Base-by-base conservation (phyloP, 2,329 filamentous ascomycete genomes). In the Pezicula radicicola region DNA sequence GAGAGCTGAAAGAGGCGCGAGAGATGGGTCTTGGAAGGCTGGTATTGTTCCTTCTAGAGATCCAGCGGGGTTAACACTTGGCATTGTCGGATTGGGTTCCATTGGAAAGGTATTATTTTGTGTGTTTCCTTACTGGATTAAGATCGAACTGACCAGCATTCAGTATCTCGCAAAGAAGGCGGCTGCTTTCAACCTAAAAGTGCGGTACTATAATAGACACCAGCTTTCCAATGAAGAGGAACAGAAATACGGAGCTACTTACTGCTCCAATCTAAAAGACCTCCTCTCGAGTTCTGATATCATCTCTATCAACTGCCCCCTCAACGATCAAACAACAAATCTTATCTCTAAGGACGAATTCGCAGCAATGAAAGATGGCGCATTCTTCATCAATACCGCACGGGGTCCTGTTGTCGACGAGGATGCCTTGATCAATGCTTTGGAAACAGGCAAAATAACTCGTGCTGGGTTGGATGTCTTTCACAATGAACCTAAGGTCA, bases 1-100 rank as follows among this genome's bases (percentile, higher is more conserved):
- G 3, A 59, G 64, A 1, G 70, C 70, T 3, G 72, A 77, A 56
- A 69, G 63, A 44, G 66, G 62, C 10, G 60, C 68, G 0, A 61
- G 70, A 2, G 57, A 60, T 0, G 75, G 74, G 0, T 58, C 53
- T 0, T 78, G 74, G 73, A 70, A 68, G 47, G 58, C 60, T 0
- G 61, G 59, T 7, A 51, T 69, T 44, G 60, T 69, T 0, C 72
- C 73, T 0, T 65, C 65, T 4, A 63, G 60, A 6, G 76, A 79
- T 58, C 75, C 76, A 1, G 63, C 66, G 8, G 55, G 49, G 7
- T 21, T 55, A 42, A 53, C 27, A 2, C 63, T 80, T 4, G 89
- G 89, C 0, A 89, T 93, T 53, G 69, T 93, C 33, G 89, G 89
- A 4, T 91, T 93, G 87, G 89, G 89, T 18, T 88, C 88, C 4